These are phyloP conservation scores for Lasiodiplodia citricola DNA, from an alignment of 2,329 filamentous ascomycete genomes.

Conservation along the genomic window DNA sequence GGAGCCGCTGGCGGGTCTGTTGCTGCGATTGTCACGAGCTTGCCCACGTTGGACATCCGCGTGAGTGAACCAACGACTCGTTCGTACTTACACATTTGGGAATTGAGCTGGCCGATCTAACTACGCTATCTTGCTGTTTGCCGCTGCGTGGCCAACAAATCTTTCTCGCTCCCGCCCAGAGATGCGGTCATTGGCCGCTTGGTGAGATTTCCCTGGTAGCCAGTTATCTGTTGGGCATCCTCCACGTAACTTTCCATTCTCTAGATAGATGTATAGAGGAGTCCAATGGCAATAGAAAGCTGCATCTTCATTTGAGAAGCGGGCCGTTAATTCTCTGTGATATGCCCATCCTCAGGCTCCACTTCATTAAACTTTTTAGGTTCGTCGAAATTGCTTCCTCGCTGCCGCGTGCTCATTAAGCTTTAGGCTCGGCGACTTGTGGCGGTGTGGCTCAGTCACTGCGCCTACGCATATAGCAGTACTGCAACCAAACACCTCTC, in stretches of 20 bases:
- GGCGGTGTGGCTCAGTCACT: conserved; percentile 9
- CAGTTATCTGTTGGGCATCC: conserved; percentile 9
- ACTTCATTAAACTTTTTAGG: conserved; percentile 3
- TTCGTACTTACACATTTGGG: neutral
- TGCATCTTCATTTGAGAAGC: neutral
- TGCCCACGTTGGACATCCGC: neutral
- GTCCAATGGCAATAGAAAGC: neutral
- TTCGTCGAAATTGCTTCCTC: conserved; percentile 1
- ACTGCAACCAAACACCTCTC: neutral
- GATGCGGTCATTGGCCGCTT: neutral
- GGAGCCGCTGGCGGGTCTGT: neutral
- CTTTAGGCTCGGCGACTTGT: neutral
- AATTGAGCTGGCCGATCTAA: neutral
- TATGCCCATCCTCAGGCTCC: neutral
- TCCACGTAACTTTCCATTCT: neutral
- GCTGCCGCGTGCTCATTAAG: neutral
- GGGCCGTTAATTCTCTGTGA: neutral
- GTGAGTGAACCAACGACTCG: conserved; percentile 1
- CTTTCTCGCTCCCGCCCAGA: neutral
- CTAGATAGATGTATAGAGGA: neutral
- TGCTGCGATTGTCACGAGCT: neutral
- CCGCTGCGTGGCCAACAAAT: neutral
- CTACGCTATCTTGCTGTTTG: neutral
- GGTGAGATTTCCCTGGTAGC: neutral
- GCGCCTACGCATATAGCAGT: neutral